These are phyloP conservation scores for Colletotrichum liaoningense DNA, from an alignment of 2,329 filamentous ascomycete species.

Conservation along the genomic window DNA sequence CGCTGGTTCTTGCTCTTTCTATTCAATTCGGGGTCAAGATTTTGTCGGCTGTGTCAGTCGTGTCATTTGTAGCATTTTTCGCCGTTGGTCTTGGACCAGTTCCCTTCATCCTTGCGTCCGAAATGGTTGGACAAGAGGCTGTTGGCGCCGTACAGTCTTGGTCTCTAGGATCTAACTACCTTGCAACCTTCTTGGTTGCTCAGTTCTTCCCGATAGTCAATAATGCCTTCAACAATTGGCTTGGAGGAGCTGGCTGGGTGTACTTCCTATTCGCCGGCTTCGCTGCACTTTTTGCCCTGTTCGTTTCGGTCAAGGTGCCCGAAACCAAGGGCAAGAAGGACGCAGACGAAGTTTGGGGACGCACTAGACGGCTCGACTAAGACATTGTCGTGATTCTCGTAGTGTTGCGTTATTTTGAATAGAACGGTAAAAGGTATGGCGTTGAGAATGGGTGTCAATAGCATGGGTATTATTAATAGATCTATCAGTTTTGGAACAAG, in stretches of 20 bases:
- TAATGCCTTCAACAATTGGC: slow-evolving; percentile 70
- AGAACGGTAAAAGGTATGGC: neutral
- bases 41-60: slow-evolving; percentile 82
- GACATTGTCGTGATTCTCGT: neutral
- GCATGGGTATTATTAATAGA: slow-evolving; percentile 12
- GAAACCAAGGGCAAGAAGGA: slow-evolving; percentile 90
- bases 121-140: slow-evolving; percentile 89
- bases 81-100: slow-evolving; percentile 92
- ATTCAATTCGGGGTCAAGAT: slow-evolving; percentile 80
- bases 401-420: neutral
- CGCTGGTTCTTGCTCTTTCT: slow-evolving; percentile 81
- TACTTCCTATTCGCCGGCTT: slow-evolving; percentile 92
- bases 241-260: slow-evolving; percentile 81
- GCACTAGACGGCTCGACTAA: slow-evolving; percentile 66
- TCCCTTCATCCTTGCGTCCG: slow-evolving; percentile 92
- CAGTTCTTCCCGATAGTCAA: slow-evolving; percentile 96
- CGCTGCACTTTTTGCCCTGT: slow-evolving; percentile 75
- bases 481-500: slow-evolving; percentile 44
- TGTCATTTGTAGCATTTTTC: slow-evolving; percentile 90
- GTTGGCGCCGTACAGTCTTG: slow-evolving; percentile 93
- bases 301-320: slow-evolving; percentile 81
- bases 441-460: neutral
- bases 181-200: slow-evolving; percentile 90
- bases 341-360: slow-evolving; percentile 91
- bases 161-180: slow-evolving; percentile 87